Percentiles rank a stretch among this genome's conserved stretches.
These are phyloP conservation scores for Syzygium aqueum DNA, from an alignment of 345 rosid genomes.

Conservation along the genomic window DNA sequence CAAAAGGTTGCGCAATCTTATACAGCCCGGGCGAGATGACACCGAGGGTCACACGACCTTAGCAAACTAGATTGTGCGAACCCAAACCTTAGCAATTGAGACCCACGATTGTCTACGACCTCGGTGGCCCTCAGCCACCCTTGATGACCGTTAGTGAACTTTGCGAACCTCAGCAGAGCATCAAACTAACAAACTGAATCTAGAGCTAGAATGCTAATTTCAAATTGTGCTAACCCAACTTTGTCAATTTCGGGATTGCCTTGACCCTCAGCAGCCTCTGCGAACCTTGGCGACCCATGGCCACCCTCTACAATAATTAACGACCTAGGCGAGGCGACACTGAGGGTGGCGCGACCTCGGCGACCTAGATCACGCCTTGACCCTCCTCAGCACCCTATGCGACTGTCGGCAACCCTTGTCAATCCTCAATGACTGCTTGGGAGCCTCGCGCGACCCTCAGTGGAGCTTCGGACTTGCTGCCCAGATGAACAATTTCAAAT, in stretches of 20 bases:
- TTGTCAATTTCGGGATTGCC: neutral
- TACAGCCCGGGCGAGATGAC: neutral
- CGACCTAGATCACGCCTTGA: neutral
- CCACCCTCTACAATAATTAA: neutral
- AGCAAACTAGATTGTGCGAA: neutral
- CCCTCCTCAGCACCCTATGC: neutral
- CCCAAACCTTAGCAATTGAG: neutral
- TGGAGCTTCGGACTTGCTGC: neutral
- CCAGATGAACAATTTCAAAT: neutral
- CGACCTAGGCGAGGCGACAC: neutral
- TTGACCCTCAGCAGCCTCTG: neutral
- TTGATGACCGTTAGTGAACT: neutral
- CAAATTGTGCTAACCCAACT: too few relatives aligned
- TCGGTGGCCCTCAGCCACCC: accelerated
- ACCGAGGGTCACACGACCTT: neutral
- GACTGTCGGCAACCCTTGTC: accelerated
- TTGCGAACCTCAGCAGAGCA: accelerated
- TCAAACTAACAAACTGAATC: accelerated
- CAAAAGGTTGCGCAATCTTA: neutral
- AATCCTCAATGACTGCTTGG: neutral
- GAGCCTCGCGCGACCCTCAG: neutral
- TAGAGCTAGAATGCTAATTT: neutral
- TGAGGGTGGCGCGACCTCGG: neutral
- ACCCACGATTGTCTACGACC: accelerated
- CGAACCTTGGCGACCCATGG: neutral